A percentile compares a stretch with the other conserved stretches of the same genome.
These are phyloP conservation scores for Parathielavia hyrcaniae DNA, from an alignment of 495 filamentous ascomycete species.

Conservation along the genomic window DNA sequence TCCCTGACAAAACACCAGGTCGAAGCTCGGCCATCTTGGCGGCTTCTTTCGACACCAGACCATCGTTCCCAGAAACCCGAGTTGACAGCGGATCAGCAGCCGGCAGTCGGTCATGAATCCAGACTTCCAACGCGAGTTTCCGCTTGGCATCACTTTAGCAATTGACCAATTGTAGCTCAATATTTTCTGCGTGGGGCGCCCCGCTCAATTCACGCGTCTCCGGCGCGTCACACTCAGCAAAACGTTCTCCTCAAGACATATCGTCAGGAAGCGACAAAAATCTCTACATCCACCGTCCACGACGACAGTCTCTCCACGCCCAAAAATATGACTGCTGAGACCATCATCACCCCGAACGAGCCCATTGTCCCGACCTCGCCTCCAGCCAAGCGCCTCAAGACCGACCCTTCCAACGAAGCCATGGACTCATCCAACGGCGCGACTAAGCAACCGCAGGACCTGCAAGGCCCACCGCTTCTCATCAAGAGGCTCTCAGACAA, in stretches of 20 bases:
- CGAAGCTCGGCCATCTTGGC: not conserved
- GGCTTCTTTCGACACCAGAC: not conserved
- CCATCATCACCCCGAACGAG: conserved; percentile 36
- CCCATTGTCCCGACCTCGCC: conserved; percentile 39
- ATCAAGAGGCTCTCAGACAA: conserved; percentile 78
- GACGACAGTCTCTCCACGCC: not conserved
- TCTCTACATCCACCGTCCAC: not conserved
- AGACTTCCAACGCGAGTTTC: too few species aligned
- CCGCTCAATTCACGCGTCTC: conserved; percentile 30
- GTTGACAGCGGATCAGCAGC: not conserved
- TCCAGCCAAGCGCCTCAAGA: conserved; percentile 47
- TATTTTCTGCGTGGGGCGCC: not conserved
- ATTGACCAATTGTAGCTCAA: conserved; percentile 16
- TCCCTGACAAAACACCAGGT: conserved; percentile 1
- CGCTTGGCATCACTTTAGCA: not conserved
- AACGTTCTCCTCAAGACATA: conserved; percentile 1
- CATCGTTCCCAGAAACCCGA: not conserved
- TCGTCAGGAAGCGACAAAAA: conserved; percentile 7
- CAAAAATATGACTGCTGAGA: conserved; percentile 51
- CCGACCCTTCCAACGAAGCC: conserved; percentile 20
- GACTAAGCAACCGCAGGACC: conserved; percentile 21
- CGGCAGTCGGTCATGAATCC: too few species aligned
- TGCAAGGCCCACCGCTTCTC: conserved; percentile 54
- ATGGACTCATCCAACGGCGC: conserved; percentile 11
- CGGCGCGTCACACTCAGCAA: conserved; percentile 18